Conservation (phyloP, 2,329 filamentous ascomycete genomes). For the Colletotrichum chrysophilum region DNA sequence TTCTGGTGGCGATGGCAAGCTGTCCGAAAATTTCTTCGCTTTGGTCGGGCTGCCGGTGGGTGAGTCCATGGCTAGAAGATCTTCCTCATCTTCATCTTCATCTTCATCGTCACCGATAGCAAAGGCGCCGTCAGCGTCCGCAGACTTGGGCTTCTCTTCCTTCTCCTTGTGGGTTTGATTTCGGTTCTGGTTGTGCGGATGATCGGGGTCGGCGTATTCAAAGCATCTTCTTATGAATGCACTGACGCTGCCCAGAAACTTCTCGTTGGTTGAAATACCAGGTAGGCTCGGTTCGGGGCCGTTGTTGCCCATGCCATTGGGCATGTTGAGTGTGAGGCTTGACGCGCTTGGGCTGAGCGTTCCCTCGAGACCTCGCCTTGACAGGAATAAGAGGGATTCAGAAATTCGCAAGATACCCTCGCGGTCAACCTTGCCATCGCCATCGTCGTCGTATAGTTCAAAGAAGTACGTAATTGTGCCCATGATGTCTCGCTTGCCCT, state of each 20-base stretch:
- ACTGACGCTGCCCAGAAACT: conserved; percentile 90
- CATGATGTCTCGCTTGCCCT: conserved; percentile 96
- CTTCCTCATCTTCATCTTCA: conserved; percentile 66
- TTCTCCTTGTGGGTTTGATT: conserved; percentile 51
- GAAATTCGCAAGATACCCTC: conserved; percentile 96
- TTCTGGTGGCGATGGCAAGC: conserved; percentile 8
- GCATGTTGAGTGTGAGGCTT: conserved; percentile 56
- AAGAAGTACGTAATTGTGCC: conserved; percentile 98
- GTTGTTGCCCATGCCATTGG: conserved; percentile 47
- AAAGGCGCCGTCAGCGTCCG: conserved; percentile 59
- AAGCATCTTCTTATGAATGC: conserved; percentile 97
- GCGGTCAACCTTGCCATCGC: conserved; percentile 88
- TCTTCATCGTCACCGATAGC: conserved; percentile 79
- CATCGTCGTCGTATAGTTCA: conserved; percentile 92
- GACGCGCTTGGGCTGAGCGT: conserved; percentile 70
- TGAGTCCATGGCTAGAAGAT: conserved; percentile 66
- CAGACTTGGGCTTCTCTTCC: conserved; percentile 27
- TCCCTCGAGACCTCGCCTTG: conserved; percentile 83
- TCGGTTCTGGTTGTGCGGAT: conserved; percentile 66
- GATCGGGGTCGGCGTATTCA: conserved; percentile 95
- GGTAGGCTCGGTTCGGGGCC: conserved; percentile 43
- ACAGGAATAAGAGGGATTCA: conserved; percentile 91
- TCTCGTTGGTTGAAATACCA: conserved; percentile 76
- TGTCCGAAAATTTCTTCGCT: conserved; percentile 40
- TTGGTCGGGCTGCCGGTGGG: conserved; percentile 46